Evolutionary conservation across 164 flowering plant genomes (phyloP), one percentile per base, ranked within the genome.

Genomic region (Protea cynaroides): DNA sequence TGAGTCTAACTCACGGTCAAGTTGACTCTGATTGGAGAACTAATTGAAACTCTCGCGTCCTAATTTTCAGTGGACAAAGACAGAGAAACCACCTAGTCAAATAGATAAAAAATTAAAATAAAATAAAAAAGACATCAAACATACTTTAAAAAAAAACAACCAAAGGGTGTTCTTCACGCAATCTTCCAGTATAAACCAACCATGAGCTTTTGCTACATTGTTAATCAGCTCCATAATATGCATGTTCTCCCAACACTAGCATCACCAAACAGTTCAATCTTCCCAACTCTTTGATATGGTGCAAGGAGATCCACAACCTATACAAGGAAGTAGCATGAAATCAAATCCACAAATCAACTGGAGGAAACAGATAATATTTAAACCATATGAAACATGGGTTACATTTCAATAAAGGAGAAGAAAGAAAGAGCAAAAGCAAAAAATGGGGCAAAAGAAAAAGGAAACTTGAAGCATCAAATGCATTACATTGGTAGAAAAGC

Each of bases 131-230:
- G 53, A 0, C 34, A 49, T 4, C 38, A n/a, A 56, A 0, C 34
- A 49, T 6, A 46, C 50, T 57, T 49, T n/a, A n/a, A 53, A 51
- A 50, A 34, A 3, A 25, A 14, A 25, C 63, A 29, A 15, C 53
- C 13, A 50, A n/a, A 9, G 1, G 54, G 49, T 0, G 53, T 0
- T 10, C 22, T 14, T 7, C 49, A 29, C 7, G 23, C 6, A n/a
- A 18, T 24, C 44, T 37, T 15, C n/a, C 5, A 29, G 59, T 3
- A 25, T 12, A n/a, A 38, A 75, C 83, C 6, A 59, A 88, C 96
- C 98, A 84, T 94, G 98, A 71, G 96, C 98, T 69, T 94, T 91
- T 0, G 97, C 98, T 66, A 94, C 91, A 74, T 91, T 94, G 84
- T 94, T 94, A 55, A 94, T 94, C 59, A 94, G 88, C 65, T 94